phyloP scores from a whole-genome alignment of 2,329 filamentous ascomycete genomes.

The Fusarium acutatum region DNA sequence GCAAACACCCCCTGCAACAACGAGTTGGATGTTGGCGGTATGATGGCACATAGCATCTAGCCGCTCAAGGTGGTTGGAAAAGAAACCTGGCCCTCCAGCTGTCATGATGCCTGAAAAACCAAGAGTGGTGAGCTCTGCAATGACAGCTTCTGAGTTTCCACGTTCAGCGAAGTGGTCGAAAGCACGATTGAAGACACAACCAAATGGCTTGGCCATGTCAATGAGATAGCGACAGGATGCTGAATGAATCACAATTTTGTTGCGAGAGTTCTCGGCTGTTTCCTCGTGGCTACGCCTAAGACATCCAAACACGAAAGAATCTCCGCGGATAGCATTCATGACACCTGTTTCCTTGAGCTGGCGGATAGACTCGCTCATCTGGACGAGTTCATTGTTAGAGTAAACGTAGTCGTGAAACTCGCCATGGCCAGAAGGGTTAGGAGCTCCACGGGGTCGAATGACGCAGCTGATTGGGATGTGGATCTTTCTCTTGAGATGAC shows the following conservation, averaged over 20 bases:
- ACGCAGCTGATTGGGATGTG: slow-evolving; percentile 60
- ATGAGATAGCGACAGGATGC: slow-evolving; percentile 53
- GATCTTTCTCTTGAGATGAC: slow-evolving; percentile 38
- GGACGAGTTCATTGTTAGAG: slow-evolving; percentile 51
- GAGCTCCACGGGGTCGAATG: slow-evolving; percentile 58
- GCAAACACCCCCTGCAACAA: slow-evolving; percentile 62
- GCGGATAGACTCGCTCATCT: slow-evolving; percentile 54
- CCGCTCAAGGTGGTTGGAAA: slow-evolving; percentile 49
- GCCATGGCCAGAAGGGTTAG: slow-evolving; percentile 1
- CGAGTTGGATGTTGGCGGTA: slow-evolving; percentile 52
- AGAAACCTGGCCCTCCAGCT: slow-evolving; percentile 58
- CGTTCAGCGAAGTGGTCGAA: slow-evolving; percentile 58
- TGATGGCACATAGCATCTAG: slow-evolving; percentile 49
- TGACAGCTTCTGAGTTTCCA: slow-evolving; percentile 20
- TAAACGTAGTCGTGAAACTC: slow-evolving; percentile 59
- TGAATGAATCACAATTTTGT: slow-evolving; percentile 49
- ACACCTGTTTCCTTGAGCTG: slow-evolving; percentile 49
- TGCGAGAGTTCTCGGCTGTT: not conserved
- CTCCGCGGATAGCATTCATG: slow-evolving; percentile 53
- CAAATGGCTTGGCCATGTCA: slow-evolving; percentile 50
- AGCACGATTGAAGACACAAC: slow-evolving; percentile 64
- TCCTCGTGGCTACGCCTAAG: slow-evolving; percentile 38
- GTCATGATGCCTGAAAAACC: slow-evolving; percentile 64
- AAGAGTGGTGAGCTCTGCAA: slow-evolving; percentile 50
- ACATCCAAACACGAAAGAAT: slow-evolving; percentile 67